phyloP scores from a whole-genome alignment of 2,329 filamentous ascomycete species.

The Botrytis paeoniae region DNA sequence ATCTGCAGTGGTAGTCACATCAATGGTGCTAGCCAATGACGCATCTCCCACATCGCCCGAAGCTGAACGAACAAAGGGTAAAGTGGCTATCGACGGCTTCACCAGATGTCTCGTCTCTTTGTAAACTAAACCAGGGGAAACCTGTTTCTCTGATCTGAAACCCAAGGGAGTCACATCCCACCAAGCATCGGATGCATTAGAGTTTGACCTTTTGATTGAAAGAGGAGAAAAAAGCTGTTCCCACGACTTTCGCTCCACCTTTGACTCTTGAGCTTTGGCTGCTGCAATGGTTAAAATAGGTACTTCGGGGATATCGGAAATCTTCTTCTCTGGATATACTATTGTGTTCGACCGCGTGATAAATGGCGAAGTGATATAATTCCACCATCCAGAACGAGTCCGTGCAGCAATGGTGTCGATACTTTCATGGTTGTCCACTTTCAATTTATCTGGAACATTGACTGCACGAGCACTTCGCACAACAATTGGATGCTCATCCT shows the following conservation, averaged over 20 bases:
- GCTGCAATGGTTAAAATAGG: constrained; percentile 39
- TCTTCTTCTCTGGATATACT: constrained; percentile 23
- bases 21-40: constrained; percentile 23
- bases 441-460: constrained; percentile 30
- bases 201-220: constrained; percentile 34
- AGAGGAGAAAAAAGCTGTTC: constrained; percentile 37
- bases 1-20: background rate
- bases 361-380: constrained; percentile 71
- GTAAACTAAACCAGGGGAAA: constrained; percentile 22
- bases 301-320: constrained; percentile 30
- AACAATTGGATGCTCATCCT: constrained; percentile 53
- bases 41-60: constrained; percentile 23
- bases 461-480: constrained; percentile 42
- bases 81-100: constrained; percentile 31
- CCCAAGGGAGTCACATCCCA: constrained; percentile 36
- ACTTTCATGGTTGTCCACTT: constrained; percentile 28
- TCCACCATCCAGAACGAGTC: constrained; percentile 73
- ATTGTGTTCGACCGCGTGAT: constrained; percentile 39
- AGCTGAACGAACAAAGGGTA: constrained; percentile 30
- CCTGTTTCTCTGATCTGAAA: constrained; percentile 25
- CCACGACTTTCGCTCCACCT: constrained; percentile 33
- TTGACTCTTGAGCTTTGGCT: constrained; percentile 29
- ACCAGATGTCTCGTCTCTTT: constrained; percentile 33
- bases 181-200: constrained; percentile 40
- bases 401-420: constrained; percentile 36